Conservation (phyloP, 306 rosid genomes). For the Gillenia trifoliata region DNA sequence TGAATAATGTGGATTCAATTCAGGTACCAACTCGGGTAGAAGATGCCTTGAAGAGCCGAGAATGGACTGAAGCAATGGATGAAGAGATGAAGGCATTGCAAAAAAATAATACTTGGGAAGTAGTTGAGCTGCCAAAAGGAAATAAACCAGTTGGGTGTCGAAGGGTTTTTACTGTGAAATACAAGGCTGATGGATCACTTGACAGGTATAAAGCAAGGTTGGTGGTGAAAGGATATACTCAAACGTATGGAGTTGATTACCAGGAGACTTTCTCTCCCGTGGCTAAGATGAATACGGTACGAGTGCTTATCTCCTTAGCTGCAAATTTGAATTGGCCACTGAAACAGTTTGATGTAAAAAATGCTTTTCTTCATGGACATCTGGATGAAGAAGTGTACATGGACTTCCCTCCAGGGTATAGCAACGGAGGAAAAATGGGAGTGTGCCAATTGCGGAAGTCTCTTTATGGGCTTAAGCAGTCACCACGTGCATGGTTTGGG, state of each 20-base stretch:
- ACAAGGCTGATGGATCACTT: not conserved
- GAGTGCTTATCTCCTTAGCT: not conserved
- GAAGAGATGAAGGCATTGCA: not conserved
- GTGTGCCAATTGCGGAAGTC: no score
- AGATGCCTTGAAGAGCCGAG: not conserved
- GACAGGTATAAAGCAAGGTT: not conserved
- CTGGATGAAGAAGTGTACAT: no score
- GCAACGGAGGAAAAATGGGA: no score
- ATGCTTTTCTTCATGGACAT: no score
- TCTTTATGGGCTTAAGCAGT: no score
- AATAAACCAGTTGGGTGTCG: not conserved
- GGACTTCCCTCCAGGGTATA: no score
- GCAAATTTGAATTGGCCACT: no score
- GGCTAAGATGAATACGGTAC: not conserved
- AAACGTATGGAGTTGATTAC: not conserved
- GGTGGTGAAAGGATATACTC: not conserved
- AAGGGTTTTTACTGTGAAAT: not conserved
- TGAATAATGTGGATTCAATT: no score
- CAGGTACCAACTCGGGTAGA: not conserved
- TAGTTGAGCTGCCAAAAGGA: not conserved
- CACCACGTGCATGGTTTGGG: no score
- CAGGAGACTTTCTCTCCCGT: not conserved
- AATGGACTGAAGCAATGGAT: not conserved
- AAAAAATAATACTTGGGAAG: not conserved
- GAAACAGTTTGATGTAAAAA: no score